These are phyloP conservation scores for Fistulina hepatica DNA, from an alignment of 1,284 basidiomycete species.

Conservation along the genomic window DNA sequence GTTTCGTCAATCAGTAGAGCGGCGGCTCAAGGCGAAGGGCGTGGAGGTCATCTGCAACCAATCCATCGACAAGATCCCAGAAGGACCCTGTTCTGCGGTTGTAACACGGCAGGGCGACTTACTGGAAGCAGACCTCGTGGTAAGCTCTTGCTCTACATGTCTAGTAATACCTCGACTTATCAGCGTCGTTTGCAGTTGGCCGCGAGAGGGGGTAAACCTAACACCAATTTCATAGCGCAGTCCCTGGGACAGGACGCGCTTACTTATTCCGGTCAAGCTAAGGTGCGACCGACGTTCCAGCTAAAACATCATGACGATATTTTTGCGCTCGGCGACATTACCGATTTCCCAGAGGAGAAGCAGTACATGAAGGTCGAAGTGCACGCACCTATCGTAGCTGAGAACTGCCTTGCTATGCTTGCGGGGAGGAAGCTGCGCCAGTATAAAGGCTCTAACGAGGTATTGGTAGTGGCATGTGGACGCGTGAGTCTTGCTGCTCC, in stretches of 20 bases:
- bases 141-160: constrained; percentile 22
- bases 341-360: constrained; percentile 50
- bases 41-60: constrained; percentile 47
- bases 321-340: constrained; percentile 54
- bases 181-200: constrained; percentile 27
- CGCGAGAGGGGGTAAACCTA: constrained; percentile 41
- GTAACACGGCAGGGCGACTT: constrained; percentile 42
- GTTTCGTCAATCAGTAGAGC: constrained; percentile 39
- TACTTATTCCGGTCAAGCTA: constrained; percentile 32
- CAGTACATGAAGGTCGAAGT: constrained; percentile 36
- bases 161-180: background rate
- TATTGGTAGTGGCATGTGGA: constrained; percentile 48
- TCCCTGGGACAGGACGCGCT: constrained; percentile 34
- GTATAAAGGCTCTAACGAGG: constrained; percentile 43
- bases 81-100: constrained; percentile 24
- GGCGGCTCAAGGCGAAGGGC: constrained; percentile 31
- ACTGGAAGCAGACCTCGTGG: constrained; percentile 48
- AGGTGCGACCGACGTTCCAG: constrained; percentile 44
- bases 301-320: constrained; percentile 36
- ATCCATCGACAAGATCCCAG: constrained; percentile 36
- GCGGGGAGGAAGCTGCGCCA: constrained; percentile 25
- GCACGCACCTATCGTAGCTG: constrained; percentile 34
- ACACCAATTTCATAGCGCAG: constrained; percentile 36
- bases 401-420: constrained; percentile 41
- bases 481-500: constrained; percentile 31